Evolutionary conservation across 768 basidiomycete genomes (phyloP).

Genomic region (Lactarius trivialis): DNA sequence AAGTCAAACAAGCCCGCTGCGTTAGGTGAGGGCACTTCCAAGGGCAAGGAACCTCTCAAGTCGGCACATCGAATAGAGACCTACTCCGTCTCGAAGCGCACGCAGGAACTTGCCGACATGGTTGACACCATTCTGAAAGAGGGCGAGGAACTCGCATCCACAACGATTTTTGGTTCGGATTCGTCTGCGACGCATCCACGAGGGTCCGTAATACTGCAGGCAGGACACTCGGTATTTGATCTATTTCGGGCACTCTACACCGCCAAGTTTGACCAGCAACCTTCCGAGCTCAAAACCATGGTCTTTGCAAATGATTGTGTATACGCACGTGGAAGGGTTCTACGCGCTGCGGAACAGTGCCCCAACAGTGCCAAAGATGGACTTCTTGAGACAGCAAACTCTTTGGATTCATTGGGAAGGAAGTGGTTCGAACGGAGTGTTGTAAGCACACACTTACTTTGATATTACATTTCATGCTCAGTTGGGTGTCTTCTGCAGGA

Average conservation of each 20-base stretch:
- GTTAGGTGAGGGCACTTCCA: neutral
- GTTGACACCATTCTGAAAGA: slow-evolving; percentile 19
- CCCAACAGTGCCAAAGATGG: slow-evolving; percentile 36
- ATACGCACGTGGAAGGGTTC: slow-evolving; percentile 41
- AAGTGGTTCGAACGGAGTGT: slow-evolving; percentile 68
- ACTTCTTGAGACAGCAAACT: slow-evolving; percentile 44
- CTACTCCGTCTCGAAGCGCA: slow-evolving; percentile 14
- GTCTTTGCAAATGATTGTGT: slow-evolving; percentile 78
- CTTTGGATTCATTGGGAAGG: slow-evolving; percentile 51
- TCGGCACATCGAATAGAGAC: slow-evolving; percentile 5
- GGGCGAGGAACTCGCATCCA: slow-evolving; percentile 46
- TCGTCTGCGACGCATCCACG: slow-evolving; percentile 23
- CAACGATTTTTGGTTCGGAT: slow-evolving; percentile 37
- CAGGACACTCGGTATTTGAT: slow-evolving; percentile 63
- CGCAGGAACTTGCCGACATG: slow-evolving; percentile 15
- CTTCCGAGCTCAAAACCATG: slow-evolving; percentile 49
- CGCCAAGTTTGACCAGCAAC: slow-evolving; percentile 43
- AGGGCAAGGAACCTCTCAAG: slow-evolving; percentile 7
- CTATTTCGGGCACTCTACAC: slow-evolving; percentile 77
- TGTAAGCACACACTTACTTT: slow-evolving; percentile 40
- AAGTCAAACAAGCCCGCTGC: neutral
- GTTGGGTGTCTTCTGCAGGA: slow-evolving; percentile 34
- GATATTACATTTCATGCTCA: neutral
- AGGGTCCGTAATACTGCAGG: slow-evolving; percentile 52
- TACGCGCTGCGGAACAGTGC: slow-evolving; percentile 27